Base-by-base conservation (phyloP, 2,329 filamentous ascomycete genomes). In the Penicillium sp. region DNA sequence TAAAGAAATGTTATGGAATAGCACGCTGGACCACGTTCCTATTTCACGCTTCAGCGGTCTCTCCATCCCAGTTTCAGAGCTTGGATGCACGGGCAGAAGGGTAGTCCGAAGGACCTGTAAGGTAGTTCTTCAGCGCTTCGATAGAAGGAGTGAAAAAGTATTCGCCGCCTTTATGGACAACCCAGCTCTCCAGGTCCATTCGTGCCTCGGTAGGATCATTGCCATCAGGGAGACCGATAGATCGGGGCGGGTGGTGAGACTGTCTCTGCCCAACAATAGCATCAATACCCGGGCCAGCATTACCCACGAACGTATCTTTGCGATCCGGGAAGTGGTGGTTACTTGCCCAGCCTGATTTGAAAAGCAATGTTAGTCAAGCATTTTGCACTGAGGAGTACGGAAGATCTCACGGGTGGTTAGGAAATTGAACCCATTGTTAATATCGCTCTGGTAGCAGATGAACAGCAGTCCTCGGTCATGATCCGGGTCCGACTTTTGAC, bases 91-190 rank as follows among this genome's bases (percentile, higher is more conserved):
- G 20, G 2, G 20, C 20, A 3, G 20, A 23, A 3, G 20, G 20
- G 20, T 23, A 23, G 20, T 23, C 20, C 20, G 20, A 23, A 20
- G 32, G 32, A 35, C 32, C 32, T 18, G 37, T 39, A 4, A 39
- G 37, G 8, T 39, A 24, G 3, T 40, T 44, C 20, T 44, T 18
- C 35, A 55, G 25, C 1, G 64, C 59, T 18, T 61, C 46, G 37
- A 76, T 67, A 2, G 71, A 74, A 6, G 74, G 74, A 23, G 71
- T 66, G 56, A 76, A 76, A 63, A 76, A 75, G 47, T 76, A 76
- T 49, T 76, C 74, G 4, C 74, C 74, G 12, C 74, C 74, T 25
- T 60, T 66, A 0, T 70, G 64, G 29, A 72, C 57, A 3, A 76
- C 73, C 68, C 74, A 76, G 42, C 24, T 45, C 3, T 41, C 44